Evolutionary conservation across 2,329 filamentous ascomycete genomes (phyloP).

Genomic region (Fusarium sp.): DNA sequence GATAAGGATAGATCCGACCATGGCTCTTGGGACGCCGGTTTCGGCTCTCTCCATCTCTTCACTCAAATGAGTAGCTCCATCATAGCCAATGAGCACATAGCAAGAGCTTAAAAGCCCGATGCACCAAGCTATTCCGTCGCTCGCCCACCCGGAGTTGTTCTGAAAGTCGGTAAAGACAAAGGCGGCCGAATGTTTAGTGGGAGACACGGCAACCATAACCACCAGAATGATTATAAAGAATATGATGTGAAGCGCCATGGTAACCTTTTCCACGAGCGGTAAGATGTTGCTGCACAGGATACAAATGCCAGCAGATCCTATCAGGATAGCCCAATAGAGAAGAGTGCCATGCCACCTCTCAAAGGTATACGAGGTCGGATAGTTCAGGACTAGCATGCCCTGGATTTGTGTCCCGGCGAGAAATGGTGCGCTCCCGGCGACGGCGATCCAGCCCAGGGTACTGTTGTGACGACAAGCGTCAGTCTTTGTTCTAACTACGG

Average conservation of each 20-base stretch:
- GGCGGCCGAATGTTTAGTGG: constrained; percentile 1
- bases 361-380: not conserved
- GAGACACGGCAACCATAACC: not conserved
- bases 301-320: not conserved
- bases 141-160: constrained; percentile 12
- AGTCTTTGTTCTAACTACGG: not conserved
- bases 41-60: constrained; percentile 34
- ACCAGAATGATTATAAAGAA: constrained; percentile 13
- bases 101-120: constrained; percentile 37
- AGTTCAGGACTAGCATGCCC: constrained; percentile 13
- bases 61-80: constrained; percentile 33
- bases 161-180: constrained; percentile 13
- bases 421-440: constrained; percentile 12
- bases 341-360: constrained; percentile 13
- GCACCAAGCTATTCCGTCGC: constrained; percentile 26
- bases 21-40: constrained; percentile 22
- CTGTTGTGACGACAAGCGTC: not conserved
- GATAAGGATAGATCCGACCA: constrained; percentile 25
- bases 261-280: constrained; percentile 10
- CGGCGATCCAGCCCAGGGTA: constrained; percentile 12
- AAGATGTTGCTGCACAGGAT: constrained; percentile 4
- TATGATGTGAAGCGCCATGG: constrained; percentile 7
- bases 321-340: not conserved
- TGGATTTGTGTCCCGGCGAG: constrained; percentile 9
- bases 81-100: constrained; percentile 33